These are phyloP conservation scores for Moricandia arvensis DNA, from an alignment of 345 rosid species.

Conservation along the genomic window DNA sequence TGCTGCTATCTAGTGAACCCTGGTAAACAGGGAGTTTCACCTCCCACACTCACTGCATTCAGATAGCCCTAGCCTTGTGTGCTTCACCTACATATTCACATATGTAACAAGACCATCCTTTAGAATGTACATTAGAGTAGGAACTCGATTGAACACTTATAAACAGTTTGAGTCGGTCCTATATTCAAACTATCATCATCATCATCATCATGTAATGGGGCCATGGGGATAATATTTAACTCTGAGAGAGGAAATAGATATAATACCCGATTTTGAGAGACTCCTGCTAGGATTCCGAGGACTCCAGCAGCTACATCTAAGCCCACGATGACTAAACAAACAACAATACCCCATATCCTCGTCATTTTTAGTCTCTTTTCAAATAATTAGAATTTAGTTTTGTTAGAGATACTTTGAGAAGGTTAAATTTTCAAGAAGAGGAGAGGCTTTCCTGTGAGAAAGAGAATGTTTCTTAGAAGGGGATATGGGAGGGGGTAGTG, in stretches of 20 bases:
- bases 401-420: constrained; percentile 1
- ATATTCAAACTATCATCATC: background rate
- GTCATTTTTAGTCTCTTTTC: constrained; percentile 38
- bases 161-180: too few relatives aligned
- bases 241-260: background rate
- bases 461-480: constrained; percentile 14
- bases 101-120: background rate
- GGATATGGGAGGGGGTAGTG: constrained; percentile 3
- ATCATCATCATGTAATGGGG: background rate
- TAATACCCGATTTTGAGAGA: constrained; percentile 67
- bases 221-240: too few relatives aligned
- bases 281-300: constrained; percentile 84
- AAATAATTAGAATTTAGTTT: constrained; percentile 3
- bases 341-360: constrained; percentile 55
- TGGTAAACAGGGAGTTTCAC: too few relatives aligned
- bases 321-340: constrained; percentile 73
- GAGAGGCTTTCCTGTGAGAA: constrained; percentile 7
- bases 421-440: constrained; percentile 8
- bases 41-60: too few relatives aligned
- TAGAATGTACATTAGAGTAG: background rate
- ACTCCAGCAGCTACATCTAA: constrained; percentile 80
- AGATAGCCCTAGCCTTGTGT: too few relatives aligned
- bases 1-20: too few relatives aligned
- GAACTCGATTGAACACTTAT: too few relatives aligned
- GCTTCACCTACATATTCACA: constrained; percentile 42